Evolutionary conservation across 345 rosid species (phyloP), one percentile per base, ranked within the genome.

Genomic region (Ceriops decandra): DNA sequence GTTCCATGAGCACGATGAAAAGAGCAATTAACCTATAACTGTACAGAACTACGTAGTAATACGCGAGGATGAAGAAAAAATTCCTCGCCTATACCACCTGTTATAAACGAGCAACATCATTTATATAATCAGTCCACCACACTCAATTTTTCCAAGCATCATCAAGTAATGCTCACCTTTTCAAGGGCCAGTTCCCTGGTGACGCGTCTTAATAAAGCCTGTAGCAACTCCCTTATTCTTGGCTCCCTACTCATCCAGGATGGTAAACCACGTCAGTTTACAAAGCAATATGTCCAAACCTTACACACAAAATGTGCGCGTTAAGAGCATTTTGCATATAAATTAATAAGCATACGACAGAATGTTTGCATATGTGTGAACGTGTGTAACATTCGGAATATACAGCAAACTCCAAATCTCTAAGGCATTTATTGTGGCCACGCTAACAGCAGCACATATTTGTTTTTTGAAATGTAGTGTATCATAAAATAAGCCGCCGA

Each of bases 141-240:
- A n/a, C 8, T 5, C 38, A 2, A n/a, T 1, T 17, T 17, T 56
- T 42, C 60, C 19, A 15, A 5, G 17, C 7, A 42, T 74, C 66
- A 63, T 20, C 60, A 15, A 4, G 73, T 13, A 33, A 26, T 4
- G 15, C 76, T 72, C 54, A 81, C 71, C 82, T 82, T 88, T 73
- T 75, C 87, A 7, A 95, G 84, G n/a, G 82, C 84, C 49, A 95
- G 80, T 78, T 88, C 96, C 20, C 71, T 74, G 0, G 88, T 76
- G 56, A 95, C 60, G 49, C 85, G 87, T 82, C 89, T 85, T 27
- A 91, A 85, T 72, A 90, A 74, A 58, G 83, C 84, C 71, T 82
- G 91, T 63, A 91, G 93, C 60, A 84, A 75, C 79, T 90, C 96
- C 72, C 99, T 86, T 53, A 91, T 88, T 77, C 79, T 79, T 28